Evolutionary conservation across 2,329 filamentous ascomycete genomes (phyloP), one percentile per base, ranked within the genome.

Genomic region (Phaeosphaeriaceae sp.): DNA sequence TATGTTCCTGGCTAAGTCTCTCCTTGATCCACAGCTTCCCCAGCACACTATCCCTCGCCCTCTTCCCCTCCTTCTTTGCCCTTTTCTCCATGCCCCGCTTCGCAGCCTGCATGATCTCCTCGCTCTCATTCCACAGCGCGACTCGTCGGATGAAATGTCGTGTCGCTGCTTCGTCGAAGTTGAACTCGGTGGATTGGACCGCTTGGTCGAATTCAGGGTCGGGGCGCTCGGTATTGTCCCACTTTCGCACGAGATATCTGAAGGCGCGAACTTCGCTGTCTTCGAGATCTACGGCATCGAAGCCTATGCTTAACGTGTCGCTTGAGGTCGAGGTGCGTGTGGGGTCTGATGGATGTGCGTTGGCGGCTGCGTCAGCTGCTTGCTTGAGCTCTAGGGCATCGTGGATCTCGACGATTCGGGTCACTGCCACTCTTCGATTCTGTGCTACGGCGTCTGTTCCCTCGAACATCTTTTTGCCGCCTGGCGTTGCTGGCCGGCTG

Each of bases 81-180:
- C 51, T 30, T 52, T 58, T 59, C 47, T 49, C 51, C 42, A 55
- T 63, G 48, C 64, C 60, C 15, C 56, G 49, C 48, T 56, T 63
- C 5, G 58, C 55, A 22, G 59, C 60, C n/a, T 63, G 43, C 52
- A 60, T 49, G 3, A 59, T 60, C 17, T 70, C 64, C 21, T 60
- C 60, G 42, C 53, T 64, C 21, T 61, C 59, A 23, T 71, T 49
- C 69, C 69, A 71, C 10, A 68, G 53, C 2, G 59, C 59, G 10
- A 69, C 64, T 15, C 69, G 60, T 13, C 60, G 50, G 48, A 71
- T 63, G 30, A 71, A 71, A 15, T 71, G 68, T 52, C 67, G 69
- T 2, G 64, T 49, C 0, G 61, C 62, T 24, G 56, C 56, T 46
- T 69, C 66, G 32, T 70, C 69, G 28, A 70, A 69, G 15, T 59